Evolutionary conservation across 129 eudicot genomes (phyloP).

Genomic region (Gnaphalium uliginosum): DNA sequence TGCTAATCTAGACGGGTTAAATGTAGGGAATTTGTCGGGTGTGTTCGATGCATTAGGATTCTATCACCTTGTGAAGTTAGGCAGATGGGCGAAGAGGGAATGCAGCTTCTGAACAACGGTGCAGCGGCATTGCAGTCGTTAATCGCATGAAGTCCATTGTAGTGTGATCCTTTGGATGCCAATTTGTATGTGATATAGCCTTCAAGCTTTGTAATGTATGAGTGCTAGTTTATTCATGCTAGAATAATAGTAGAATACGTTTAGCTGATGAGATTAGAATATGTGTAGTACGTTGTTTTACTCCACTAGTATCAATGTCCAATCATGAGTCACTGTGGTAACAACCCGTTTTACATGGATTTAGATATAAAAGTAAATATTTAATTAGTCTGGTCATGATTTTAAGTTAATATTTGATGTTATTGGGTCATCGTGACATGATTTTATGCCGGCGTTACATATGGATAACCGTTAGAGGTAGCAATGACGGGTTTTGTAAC

Average conservation of each 20-base stretch:
- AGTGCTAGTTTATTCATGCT: slow-evolving; percentile 8
- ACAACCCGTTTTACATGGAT: no score
- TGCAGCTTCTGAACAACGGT: slow-evolving; percentile 68
- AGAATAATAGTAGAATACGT: not conserved
- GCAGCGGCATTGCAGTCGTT: slow-evolving; percentile 39
- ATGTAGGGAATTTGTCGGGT: slow-evolving; percentile 82
- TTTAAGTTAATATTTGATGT: no score
- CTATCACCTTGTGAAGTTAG: slow-evolving; percentile 84
- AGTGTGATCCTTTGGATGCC: not conserved
- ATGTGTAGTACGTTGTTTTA: not conserved
- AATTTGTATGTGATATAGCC: slow-evolving; percentile 15
- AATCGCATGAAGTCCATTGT: slow-evolving; percentile 12
- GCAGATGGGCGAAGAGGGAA: slow-evolving; percentile 93
- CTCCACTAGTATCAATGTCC: not conserved
- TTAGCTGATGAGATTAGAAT: not conserved
- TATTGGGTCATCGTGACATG: not conserved
- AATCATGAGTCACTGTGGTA: not conserved
- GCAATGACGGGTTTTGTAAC: not conserved
- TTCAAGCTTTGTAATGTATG: slow-evolving; percentile 20
- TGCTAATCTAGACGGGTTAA: slow-evolving; percentile 11
- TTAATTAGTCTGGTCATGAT: no score
- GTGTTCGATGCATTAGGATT: slow-evolving; percentile 80
- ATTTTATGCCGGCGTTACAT: no score
- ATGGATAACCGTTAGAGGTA: not conserved
- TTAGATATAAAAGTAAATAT: no score